Conservation (phyloP, 2,329 filamentous ascomycete species). For the Hymenoscyphus infarciens region DNA sequence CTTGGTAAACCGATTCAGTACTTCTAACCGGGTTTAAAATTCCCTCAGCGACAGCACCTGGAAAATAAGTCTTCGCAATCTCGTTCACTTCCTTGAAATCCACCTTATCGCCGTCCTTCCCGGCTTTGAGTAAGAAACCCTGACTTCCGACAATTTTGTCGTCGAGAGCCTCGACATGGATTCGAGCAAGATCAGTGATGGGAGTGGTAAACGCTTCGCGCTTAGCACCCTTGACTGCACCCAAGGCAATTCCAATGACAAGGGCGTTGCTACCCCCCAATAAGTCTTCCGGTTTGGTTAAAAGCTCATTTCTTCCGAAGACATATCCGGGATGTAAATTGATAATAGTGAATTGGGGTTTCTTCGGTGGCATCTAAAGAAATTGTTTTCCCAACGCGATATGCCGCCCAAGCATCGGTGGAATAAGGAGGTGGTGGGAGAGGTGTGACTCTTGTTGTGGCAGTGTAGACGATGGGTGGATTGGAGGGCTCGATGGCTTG, state of each 20-base stretch:
- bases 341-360: slow-evolving; percentile 19
- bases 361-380: slow-evolving; percentile 27
- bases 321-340: slow-evolving; percentile 21
- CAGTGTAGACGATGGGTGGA: slow-evolving; percentile 6
- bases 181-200: slow-evolving; percentile 12
- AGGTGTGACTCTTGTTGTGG: slow-evolving; percentile 7
- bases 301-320: slow-evolving; percentile 17
- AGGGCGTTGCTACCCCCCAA: slow-evolving; percentile 8
- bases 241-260: slow-evolving; percentile 4
- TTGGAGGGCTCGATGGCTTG: slow-evolving; percentile 1
- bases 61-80: slow-evolving; percentile 12
- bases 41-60: slow-evolving; percentile 1
- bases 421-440: slow-evolving; percentile 13
- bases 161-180: slow-evolving; percentile 19
- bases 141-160: slow-evolving; percentile 6
- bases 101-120: slow-evolving; percentile 1
- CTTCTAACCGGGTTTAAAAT: slow-evolving; percentile 9
- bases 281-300: slow-evolving; percentile 3
- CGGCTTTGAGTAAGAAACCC: slow-evolving; percentile 4
- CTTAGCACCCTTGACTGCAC: neutral
- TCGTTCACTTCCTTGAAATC: slow-evolving; percentile 7
- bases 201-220: slow-evolving; percentile 5
- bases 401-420: slow-evolving; percentile 26
- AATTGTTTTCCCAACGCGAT: slow-evolving; percentile 30
- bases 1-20: neutral